Evolutionary conservation across 192 early-diverging fungal species (phyloP).

Genomic region (Phycomyces nitens): DNA sequence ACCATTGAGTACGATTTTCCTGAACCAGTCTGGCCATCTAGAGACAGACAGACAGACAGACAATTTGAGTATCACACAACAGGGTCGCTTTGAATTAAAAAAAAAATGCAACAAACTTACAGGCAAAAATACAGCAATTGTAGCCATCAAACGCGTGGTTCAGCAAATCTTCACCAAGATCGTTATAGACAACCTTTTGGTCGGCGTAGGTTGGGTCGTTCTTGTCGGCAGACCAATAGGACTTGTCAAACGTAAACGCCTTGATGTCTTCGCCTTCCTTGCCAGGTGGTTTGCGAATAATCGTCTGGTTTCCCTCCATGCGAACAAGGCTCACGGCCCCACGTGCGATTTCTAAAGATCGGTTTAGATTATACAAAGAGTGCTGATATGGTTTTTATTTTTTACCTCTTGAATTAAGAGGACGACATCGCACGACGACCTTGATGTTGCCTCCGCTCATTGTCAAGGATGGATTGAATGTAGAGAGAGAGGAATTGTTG

Average conservation of each 20-base stretch:
- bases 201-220: conserved; percentile 60
- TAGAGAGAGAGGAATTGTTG: background rate
- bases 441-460: conserved; percentile 53
- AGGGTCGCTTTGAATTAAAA: background rate
- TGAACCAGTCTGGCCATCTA: conserved; percentile 79
- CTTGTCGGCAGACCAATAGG: conserved; percentile 82
- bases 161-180: conserved; percentile 73
- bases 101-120: conserved; percentile 41
- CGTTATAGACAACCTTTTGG: conserved; percentile 72
- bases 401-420: conserved; percentile 67
- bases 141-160: conserved; percentile 88
- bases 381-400: background rate
- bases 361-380: background rate
- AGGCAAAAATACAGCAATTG: conserved; percentile 93
- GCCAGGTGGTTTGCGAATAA: conserved; percentile 47
- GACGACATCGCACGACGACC: conserved; percentile 78
- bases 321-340: conserved; percentile 64
- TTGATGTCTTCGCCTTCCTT: conserved; percentile 47
- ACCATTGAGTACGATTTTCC: conserved; percentile 72
- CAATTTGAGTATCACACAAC: too few species aligned
- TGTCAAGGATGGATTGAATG: background rate
- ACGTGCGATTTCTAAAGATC: conserved; percentile 51
- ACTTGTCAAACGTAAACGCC: conserved; percentile 83
- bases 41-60: conserved; percentile 9
- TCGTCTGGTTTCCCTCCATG: conserved; percentile 73